A percentile compares a stretch with the other conserved stretches of the same genome.
phyloP scores from a whole-genome alignment of 441 rosid genomes.

The Jatropha multifida region DNA sequence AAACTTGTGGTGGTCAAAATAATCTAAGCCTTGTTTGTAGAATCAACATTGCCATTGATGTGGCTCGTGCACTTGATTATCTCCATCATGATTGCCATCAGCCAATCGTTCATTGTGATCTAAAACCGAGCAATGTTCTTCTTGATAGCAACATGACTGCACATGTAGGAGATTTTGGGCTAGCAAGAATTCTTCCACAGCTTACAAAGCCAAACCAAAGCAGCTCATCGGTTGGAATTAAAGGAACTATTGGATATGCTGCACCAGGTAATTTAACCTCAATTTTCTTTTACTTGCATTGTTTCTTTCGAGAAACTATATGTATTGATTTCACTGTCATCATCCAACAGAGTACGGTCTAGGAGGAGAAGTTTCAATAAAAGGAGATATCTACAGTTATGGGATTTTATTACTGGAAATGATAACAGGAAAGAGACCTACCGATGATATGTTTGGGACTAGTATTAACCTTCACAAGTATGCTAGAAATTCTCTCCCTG shows the following conservation, averaged over 20 bases:
- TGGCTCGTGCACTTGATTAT: neutral
- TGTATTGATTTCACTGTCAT: no score
- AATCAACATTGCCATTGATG: neutral
- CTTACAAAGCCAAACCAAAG: no score
- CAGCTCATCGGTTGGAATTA: no score
- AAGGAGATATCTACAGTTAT: conserved; percentile 2
- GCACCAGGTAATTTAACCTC: no score
- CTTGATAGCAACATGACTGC: neutral
- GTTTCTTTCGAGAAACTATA: no score
- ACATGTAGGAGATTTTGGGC: no score
- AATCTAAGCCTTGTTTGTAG: neutral
- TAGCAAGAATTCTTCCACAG: no score
- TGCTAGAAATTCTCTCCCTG: neutral
- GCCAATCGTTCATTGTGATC: conserved; percentile 1
- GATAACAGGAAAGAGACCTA: neutral
- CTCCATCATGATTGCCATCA: neutral
- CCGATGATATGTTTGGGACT: neutral
- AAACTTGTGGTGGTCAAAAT: neutral
- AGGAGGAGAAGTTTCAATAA: neutral
- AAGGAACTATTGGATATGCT: neutral
- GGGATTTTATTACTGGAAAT: conserved; percentile 3
- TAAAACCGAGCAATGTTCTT: neutral
- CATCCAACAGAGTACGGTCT: neutral
- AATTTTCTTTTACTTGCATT: no score
- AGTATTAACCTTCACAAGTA: neutral